phyloP scores from a whole-genome alignment of 169 alveolate genomes.

The Plasmodium yoelii region DNA sequence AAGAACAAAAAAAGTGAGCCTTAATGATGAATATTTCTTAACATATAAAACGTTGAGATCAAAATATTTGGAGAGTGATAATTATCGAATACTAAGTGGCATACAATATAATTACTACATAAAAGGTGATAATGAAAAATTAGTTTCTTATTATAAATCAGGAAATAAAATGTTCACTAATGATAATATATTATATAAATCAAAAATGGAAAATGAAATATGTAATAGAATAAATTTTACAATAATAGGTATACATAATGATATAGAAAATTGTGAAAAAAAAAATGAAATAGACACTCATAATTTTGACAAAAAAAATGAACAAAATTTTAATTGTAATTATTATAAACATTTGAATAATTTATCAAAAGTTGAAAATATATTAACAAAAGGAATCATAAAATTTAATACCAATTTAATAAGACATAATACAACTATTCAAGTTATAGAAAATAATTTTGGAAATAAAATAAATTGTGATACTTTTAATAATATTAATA shows the following conservation, averaged over 20 bases:
- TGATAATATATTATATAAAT: neutral
- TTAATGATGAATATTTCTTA: conserved; percentile 5
- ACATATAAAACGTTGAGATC: conserved; percentile 19
- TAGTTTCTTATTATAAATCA: conserved; percentile 8
- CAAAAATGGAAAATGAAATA: conserved; percentile 3
- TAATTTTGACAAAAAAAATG: neutral
- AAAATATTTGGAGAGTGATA: conserved; percentile 9
- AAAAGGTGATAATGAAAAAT: conserved; percentile 6
- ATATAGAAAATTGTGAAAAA: neutral
- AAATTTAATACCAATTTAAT: conserved; percentile 44
- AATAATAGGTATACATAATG: conserved; percentile 21
- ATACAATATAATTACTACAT: conserved; percentile 25
- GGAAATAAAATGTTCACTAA: neutral
- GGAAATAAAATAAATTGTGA: conserved; percentile 14
- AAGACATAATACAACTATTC: conserved; percentile 28
- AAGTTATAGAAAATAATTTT: conserved; percentile 19
- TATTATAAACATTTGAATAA: neutral
- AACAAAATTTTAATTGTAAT: neutral
- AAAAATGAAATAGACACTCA: neutral
- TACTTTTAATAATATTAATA: conserved; percentile 22
- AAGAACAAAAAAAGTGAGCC: conserved; percentile 19
- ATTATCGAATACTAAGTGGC: conserved; percentile 26
- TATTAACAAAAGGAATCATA: conserved; percentile 4
- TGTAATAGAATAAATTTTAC: conserved; percentile 27
- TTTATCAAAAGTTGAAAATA: conserved; percentile 30